Conservation (phyloP, 225 moss, liverwort and hornwort species). For the Takakia lepidozioides region DNA sequence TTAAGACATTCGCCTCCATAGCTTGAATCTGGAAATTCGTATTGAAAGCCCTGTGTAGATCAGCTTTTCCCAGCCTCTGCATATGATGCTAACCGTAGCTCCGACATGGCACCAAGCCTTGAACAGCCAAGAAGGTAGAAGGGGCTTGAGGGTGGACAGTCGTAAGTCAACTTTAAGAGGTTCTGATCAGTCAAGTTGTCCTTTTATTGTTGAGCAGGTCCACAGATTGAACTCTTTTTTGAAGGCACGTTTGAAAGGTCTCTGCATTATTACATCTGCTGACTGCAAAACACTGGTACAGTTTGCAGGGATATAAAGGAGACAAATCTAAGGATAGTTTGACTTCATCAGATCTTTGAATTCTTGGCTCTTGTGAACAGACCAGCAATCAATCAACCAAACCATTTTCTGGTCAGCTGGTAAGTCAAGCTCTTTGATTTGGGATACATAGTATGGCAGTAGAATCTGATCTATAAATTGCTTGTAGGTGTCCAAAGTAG, state of each 20-base stretch:
- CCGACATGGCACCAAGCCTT: too few relatives aligned
- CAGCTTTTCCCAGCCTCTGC: too few relatives aligned
- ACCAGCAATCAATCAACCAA: conserved; percentile 3
- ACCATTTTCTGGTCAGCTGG: not conserved
- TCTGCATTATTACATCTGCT: not conserved
- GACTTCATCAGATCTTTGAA: not conserved
- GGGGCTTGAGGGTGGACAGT: too few relatives aligned
- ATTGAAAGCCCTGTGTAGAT: too few relatives aligned
- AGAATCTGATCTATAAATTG: not conserved
- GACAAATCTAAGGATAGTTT: not conserved
- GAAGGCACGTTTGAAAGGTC: conserved; percentile 4
- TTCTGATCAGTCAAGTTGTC: not conserved
- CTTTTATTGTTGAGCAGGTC: not conserved
- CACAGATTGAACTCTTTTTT: not conserved
- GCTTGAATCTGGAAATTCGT: too few relatives aligned
- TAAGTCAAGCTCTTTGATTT: not conserved
- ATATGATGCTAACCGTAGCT: too few relatives aligned
- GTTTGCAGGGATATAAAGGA: conserved; percentile 1
- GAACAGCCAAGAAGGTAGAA: too few relatives aligned
- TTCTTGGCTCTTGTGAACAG: not conserved
- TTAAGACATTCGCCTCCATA: too few relatives aligned
- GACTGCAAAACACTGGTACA: not conserved
- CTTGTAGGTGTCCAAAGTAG: not conserved
- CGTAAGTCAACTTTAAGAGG: too few relatives aligned
- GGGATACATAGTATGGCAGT: not conserved